Percentiles rank a stretch among this genome's conserved stretches.
These are phyloP conservation scores for Rhizopogon salebrosus DNA, from an alignment of 768 basidiomycete species.

Conservation along the genomic window DNA sequence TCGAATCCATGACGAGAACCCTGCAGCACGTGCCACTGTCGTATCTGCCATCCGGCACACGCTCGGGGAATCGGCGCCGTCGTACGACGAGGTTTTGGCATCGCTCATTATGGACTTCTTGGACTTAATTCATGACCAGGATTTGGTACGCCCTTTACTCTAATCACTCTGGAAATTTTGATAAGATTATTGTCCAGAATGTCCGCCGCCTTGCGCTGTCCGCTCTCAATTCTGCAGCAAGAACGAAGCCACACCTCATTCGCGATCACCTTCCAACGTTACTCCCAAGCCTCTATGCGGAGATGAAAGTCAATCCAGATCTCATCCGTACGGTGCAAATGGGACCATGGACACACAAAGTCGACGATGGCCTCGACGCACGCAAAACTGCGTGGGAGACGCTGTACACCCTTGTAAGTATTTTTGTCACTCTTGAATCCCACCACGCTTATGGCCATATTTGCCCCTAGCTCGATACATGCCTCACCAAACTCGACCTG, in stretches of 20 bases:
- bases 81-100: conserved; percentile 88
- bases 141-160: conserved; percentile 54
- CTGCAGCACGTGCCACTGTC: conserved; percentile 79
- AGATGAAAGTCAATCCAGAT: conserved; percentile 73
- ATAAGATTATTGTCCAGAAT: conserved; percentile 42
- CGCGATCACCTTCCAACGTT: conserved; percentile 75
- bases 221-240: conserved; percentile 89
- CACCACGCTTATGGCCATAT: background rate
- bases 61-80: conserved; percentile 79
- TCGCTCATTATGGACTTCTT: conserved; percentile 89
- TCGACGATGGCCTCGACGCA: conserved; percentile 94
- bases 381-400: conserved; percentile 98
- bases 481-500: conserved; percentile 81
- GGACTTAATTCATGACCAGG: conserved; percentile 81
- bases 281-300: conserved; percentile 79
- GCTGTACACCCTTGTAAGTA: conserved; percentile 87
- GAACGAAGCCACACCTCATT: conserved; percentile 90
- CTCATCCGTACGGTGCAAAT: conserved; percentile 90
- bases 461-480: conserved; percentile 73
- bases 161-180: background rate
- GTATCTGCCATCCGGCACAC: conserved; percentile 89
- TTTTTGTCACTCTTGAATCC: no score
- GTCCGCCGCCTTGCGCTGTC: conserved; percentile 89
- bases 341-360: conserved; percentile 96
- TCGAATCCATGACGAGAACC: conserved; percentile 61